Evolutionary conservation across 179 eudicot species (phyloP).

Genomic region (Silene noctiflora): DNA sequence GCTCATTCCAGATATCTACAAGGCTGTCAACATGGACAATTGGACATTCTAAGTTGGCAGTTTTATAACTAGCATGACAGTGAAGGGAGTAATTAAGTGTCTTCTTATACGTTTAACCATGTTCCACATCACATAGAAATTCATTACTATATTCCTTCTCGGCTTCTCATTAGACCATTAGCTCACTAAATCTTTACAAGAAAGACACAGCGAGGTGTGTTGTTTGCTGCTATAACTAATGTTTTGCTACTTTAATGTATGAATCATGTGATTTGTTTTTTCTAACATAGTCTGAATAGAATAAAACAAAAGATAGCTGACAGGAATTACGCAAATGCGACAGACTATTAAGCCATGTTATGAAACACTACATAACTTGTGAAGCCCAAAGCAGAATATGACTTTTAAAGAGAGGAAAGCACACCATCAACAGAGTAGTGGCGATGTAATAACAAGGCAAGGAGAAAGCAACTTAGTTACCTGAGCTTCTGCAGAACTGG

Average conservation of each 20-base stretch:
- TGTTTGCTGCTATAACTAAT: neutral
- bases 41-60: neutral
- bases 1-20: neutral
- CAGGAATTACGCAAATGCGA: neutral
- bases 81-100: neutral
- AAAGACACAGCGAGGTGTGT: neutral
- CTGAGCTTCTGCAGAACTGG: constrained; percentile 80
- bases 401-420: neutral
- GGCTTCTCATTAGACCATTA: neutral
- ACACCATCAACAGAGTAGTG: neutral
- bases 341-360: neutral
- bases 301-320: neutral
- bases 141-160: neutral
- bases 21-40: neutral
- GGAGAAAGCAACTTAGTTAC: constrained; percentile 33
- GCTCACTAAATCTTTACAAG: neutral
- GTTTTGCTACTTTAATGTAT: neutral
- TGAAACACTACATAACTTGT: neutral
- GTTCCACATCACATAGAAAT: neutral
- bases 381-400: neutral
- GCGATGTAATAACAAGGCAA: constrained; percentile 8
- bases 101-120: neutral
- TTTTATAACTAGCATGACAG: neutral
- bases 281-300: too few relatives aligned
- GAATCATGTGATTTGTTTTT: too few relatives aligned